These are phyloP conservation scores for Wickerhamiella sergipiensis DNA, from an alignment of 805 yeast genomes.

Conservation along the genomic window DNA sequence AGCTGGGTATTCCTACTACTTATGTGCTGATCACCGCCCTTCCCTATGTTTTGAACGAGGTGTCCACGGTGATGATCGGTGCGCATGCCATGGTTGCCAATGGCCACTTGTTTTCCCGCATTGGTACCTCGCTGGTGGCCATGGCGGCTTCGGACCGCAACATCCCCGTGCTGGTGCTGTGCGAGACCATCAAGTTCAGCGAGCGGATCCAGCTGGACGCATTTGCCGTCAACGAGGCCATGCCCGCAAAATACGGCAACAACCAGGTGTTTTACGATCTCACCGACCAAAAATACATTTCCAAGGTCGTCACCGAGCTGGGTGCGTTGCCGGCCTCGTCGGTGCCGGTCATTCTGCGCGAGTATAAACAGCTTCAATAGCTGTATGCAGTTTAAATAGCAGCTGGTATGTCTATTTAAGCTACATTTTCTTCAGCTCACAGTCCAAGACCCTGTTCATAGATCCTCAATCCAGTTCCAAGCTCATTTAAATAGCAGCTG, in stretches of 20 bases:
- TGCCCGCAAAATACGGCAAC: conserved; percentile 25
- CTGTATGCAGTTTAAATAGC: too few relatives aligned
- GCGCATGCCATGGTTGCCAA: conserved; percentile 96
- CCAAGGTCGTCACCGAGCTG: conserved; percentile 88
- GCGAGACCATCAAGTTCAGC: conserved; percentile 87
- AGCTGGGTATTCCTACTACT: conserved; percentile 53
- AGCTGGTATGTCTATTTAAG: neutral
- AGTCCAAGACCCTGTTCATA: too few relatives aligned
- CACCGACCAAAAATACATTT: conserved; percentile 86
- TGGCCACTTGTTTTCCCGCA: conserved; percentile 84
- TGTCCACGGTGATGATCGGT: conserved; percentile 83
- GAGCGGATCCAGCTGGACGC: conserved; percentile 93
- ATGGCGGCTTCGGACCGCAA: conserved; percentile 79
- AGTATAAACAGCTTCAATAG: conserved; percentile 32
- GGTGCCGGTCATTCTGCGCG: conserved; percentile 91
- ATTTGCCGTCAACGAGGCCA: conserved; percentile 81
- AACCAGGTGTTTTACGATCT: conserved; percentile 80
- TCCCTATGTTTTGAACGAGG: conserved; percentile 68
- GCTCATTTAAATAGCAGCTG: too few relatives aligned
- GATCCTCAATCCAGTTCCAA: too few relatives aligned
- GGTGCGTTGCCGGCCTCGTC: conserved; percentile 97
- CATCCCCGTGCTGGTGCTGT: conserved; percentile 88
- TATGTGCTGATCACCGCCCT: conserved; percentile 72
- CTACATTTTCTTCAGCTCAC: too few relatives aligned
- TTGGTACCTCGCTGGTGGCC: conserved; percentile 87